phyloP scores from a whole-genome alignment of 192 early-diverging fungal genomes.

The Coemansia sp. region DNA sequence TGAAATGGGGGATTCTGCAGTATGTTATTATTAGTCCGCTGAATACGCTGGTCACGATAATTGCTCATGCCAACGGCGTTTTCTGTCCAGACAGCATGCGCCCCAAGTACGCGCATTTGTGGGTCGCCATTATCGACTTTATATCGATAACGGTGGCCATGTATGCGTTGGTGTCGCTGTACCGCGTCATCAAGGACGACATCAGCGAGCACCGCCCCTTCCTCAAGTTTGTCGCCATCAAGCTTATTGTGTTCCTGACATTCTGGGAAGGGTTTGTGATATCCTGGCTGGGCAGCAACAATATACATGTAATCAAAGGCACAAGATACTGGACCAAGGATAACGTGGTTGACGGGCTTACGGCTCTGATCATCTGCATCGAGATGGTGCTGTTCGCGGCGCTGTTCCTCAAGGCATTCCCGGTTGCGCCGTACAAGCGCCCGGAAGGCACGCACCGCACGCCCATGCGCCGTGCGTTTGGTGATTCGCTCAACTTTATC shows the following conservation, averaged over 20 bases:
- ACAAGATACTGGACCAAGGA: slow-evolving; percentile 57
- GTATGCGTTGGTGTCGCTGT: slow-evolving; percentile 66
- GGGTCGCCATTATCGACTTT: slow-evolving; percentile 62
- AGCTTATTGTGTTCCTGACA: slow-evolving; percentile 60
- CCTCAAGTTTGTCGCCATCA: slow-evolving; percentile 50
- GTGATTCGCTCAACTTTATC: slow-evolving; percentile 52
- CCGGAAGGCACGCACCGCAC: slow-evolving; percentile 32
- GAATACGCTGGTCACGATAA: slow-evolving; percentile 60
- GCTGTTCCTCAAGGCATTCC: slow-evolving; percentile 56
- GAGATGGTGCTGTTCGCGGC: slow-evolving; percentile 59
- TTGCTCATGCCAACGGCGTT: slow-evolving; percentile 58
- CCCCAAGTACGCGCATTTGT: slow-evolving; percentile 64
- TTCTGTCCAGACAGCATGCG: slow-evolving; percentile 64
- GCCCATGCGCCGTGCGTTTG: slow-evolving; percentile 47
- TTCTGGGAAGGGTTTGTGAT: slow-evolving; percentile 65
- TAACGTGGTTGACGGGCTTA: slow-evolving; percentile 55
- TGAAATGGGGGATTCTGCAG: slow-evolving; percentile 69
- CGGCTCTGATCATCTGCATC: slow-evolving; percentile 56
- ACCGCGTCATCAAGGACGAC: slow-evolving; percentile 60
- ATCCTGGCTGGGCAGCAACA: slow-evolving; percentile 54
- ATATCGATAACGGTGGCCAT: slow-evolving; percentile 63
- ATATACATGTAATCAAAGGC: slow-evolving; percentile 50
- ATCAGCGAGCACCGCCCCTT: slow-evolving; percentile 55
- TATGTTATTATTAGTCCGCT: slow-evolving; percentile 65
- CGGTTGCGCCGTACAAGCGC: slow-evolving; percentile 29